Percentiles rank a stretch among this genome's conserved stretches.
Evolutionary conservation across 1,284 basidiomycete species (phyloP).

Genomic region (Melampsora americana): DNA sequence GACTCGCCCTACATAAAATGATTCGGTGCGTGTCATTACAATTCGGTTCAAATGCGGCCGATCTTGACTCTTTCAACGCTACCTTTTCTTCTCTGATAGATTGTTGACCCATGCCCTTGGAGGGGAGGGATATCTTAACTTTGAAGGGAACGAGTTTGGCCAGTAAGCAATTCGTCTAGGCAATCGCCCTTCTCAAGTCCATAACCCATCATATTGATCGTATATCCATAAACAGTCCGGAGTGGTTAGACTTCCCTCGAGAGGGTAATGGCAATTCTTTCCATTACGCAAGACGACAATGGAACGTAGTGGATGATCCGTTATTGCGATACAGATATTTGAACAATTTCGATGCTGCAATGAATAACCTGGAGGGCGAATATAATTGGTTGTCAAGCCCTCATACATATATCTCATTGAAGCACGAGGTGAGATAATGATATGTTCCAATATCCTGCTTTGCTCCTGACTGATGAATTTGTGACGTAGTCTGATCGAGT

Average conservation of each 20-base stretch:
- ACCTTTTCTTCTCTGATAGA: slow-evolving; percentile 56
- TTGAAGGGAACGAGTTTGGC: slow-evolving; percentile 73
- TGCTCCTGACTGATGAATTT: background rate
- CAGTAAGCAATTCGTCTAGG: slow-evolving; percentile 43
- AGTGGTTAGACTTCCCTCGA: slow-evolving; percentile 97
- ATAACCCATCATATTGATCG: background rate
- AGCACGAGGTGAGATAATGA: slow-evolving; percentile 65
- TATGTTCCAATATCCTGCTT: background rate
- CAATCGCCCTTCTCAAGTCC: slow-evolving; percentile 13
- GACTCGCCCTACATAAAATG: slow-evolving; percentile 92
- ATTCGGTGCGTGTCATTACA: slow-evolving; percentile 84
- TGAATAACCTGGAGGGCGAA: slow-evolving; percentile 78
- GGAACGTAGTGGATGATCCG: slow-evolving; percentile 84
- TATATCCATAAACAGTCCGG: slow-evolving; percentile 31
- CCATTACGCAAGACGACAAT: slow-evolving; percentile 85
- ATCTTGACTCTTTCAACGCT: background rate
- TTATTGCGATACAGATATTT: slow-evolving; percentile 86
- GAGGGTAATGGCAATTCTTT: slow-evolving; percentile 92
- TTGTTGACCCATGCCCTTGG: slow-evolving; percentile 86
- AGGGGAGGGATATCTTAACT: slow-evolving; percentile 95
- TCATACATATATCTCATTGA: slow-evolving; percentile 87
- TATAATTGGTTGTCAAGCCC: slow-evolving; percentile 80
- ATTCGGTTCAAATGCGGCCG: background rate
- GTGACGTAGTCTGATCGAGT: slow-evolving; percentile 67
- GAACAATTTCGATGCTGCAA: slow-evolving; percentile 86